Evolutionary conservation across 306 rosid genomes (phyloP).

Genomic region (Sechiopsis laciniata): DNA sequence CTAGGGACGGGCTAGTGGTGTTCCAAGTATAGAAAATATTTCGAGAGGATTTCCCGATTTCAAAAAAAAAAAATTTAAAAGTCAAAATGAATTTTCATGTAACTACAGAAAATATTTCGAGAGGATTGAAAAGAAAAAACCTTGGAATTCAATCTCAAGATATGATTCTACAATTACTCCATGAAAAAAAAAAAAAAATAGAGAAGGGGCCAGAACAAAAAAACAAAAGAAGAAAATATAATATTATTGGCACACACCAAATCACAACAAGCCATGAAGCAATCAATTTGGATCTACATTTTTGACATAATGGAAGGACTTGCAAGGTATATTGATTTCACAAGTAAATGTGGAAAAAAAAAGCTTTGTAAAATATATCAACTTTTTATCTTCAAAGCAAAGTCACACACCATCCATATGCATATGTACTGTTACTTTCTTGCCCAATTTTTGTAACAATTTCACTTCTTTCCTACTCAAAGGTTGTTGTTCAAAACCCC

Average conservation of each 20-base stretch:
- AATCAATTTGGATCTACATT: conserved; percentile 21
- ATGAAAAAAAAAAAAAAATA: too few species aligned
- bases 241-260: conserved; percentile 4
- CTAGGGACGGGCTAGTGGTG: too few species aligned
- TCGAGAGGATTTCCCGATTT: too few species aligned
- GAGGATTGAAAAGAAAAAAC: too few species aligned
- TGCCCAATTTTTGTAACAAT: conserved; percentile 20
- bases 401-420: conserved; percentile 28
- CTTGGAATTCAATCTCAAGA: too few species aligned
- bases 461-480: conserved; percentile 67
- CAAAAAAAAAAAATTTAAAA: too few species aligned
- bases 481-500: conserved; percentile 20
- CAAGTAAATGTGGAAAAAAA: background rate
- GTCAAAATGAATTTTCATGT: too few species aligned
- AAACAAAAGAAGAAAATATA: background rate
- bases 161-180: too few species aligned
- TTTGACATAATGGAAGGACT: background rate
- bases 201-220: background rate
- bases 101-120: too few species aligned
- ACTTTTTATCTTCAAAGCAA: conserved; percentile 59
- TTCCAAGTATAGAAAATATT: too few species aligned
- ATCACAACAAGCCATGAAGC: conserved; percentile 20
- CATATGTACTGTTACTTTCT: conserved; percentile 21
- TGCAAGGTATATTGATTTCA: background rate
- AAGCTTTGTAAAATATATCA: background rate